Percentiles rank a stretch among this genome's conserved stretches.
Evolutionary conservation across 1,284 basidiomycete species (phyloP).

Genomic region (Tylopilus orsonianus): DNA sequence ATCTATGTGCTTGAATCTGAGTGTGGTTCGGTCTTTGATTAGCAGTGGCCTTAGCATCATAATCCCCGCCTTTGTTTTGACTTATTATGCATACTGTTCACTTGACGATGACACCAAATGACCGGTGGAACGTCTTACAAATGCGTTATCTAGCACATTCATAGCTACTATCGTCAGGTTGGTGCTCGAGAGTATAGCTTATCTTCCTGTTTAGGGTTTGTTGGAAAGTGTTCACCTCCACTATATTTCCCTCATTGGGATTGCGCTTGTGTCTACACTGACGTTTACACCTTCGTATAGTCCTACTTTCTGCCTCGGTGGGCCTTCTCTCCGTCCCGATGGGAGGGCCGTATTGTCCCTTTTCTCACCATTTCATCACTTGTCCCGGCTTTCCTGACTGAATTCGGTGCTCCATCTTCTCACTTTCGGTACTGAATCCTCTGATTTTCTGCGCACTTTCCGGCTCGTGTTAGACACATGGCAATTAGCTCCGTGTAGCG

Average conservation of each 20-base stretch:
- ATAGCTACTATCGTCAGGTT: conserved; percentile 43
- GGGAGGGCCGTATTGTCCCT: conserved; percentile 86
- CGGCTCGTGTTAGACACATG: conserved; percentile 73
- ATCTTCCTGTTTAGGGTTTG: conserved; percentile 34
- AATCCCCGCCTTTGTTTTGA: conserved; percentile 44
- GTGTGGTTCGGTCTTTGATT: no score
- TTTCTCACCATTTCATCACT: conserved; percentile 73
- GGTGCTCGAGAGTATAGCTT: conserved; percentile 40
- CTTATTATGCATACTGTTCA: conserved; percentile 49
- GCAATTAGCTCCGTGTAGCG: conserved; percentile 78
- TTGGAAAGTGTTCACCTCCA: conserved; percentile 43
- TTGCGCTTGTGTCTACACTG: conserved; percentile 23
- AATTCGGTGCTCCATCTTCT: conserved; percentile 64
- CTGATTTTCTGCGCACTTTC: conserved; percentile 65
- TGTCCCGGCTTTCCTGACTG: conserved; percentile 55
- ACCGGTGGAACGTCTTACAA: conserved; percentile 37
- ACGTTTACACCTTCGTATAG: conserved; percentile 12
- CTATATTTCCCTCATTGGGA: conserved; percentile 49
- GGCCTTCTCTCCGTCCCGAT: conserved; percentile 45
- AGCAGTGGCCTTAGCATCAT: conserved; percentile 60
- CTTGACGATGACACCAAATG: conserved; percentile 28
- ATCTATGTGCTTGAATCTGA: no score
- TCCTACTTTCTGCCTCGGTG: conserved; percentile 11
- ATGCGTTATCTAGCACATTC: conserved; percentile 34
- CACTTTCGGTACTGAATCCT: conserved; percentile 77